Conservation (phyloP, 306 rosid genomes). For the Adenanthera pavonina region DNA sequence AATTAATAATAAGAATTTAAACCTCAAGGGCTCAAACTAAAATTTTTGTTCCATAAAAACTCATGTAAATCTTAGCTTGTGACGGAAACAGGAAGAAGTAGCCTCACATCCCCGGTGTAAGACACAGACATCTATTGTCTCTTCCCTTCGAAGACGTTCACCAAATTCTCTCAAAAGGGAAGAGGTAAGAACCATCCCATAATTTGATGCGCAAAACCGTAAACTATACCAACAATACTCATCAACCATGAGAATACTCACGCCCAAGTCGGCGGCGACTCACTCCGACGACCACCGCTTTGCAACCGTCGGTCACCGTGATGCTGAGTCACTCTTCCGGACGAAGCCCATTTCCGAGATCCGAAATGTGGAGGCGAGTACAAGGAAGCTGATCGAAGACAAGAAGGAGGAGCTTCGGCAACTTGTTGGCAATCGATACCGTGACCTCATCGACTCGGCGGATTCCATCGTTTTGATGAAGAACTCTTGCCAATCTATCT, state of each 20-base stretch:
- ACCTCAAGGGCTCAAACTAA: too few species aligned
- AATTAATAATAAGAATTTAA: too few species aligned
- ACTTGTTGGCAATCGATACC: slow-evolving; percentile 91
- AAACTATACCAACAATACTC: slow-evolving; percentile 36
- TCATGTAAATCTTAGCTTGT: too few species aligned
- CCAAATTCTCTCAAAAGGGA: not conserved
- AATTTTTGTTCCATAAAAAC: too few species aligned
- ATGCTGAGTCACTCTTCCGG: slow-evolving; percentile 85
- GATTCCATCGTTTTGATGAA: slow-evolving; percentile 93
- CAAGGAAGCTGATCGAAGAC: slow-evolving; percentile 82
- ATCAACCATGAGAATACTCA: slow-evolving; percentile 46
- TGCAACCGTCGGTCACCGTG: slow-evolving; percentile 57
- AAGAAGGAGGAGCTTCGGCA: slow-evolving; percentile 99
- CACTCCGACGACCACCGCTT: slow-evolving; percentile 51
- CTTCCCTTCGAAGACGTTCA: not conserved
- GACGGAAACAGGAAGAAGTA: too few species aligned
- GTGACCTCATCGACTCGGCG: slow-evolving; percentile 97
- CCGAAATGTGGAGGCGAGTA: slow-evolving; percentile 71
- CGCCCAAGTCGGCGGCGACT: slow-evolving; percentile 36
- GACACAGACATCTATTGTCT: not conserved
- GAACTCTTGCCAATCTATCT: slow-evolving; percentile 64
- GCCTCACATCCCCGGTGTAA: too few species aligned
- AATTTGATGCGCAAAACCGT: slow-evolving; percentile 12
- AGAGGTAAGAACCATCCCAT: not conserved
- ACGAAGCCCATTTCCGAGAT: slow-evolving; percentile 84